Base-by-base conservation (phyloP, 169 alveolate genomes). In the Hepatocystis sp. region DNA sequence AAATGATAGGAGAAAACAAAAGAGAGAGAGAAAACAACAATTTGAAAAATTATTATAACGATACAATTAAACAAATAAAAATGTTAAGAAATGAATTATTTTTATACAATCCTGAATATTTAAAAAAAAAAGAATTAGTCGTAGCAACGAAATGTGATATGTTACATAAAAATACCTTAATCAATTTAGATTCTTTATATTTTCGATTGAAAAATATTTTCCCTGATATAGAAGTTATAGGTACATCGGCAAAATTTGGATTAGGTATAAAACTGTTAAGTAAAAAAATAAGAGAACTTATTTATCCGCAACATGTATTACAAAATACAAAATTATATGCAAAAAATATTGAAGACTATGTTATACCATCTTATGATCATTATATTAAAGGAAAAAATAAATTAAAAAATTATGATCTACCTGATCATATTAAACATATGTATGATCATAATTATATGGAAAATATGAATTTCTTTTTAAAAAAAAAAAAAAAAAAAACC, bases 61-160 rank as follows among this genome's bases (percentile, higher is more conserved):
- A 76, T 34, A 58, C 88, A 1, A 76, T 76, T n/a, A 76, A 76
- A 39, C 88, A 76, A 52, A 76, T 76, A 58, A 76, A 58, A 39
- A 76, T 76, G 88, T 30, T 76, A 8, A 19, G 88, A 44, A 76
- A 76, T 58, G 88, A 76, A 58, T 52, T 76, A n/a, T 76, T 76
- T 34, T 40, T 76, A 44, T 76, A 42, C 39, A 76, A 76, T 58
- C 88, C 78, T 1, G 88, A 76, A 1, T 76, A 76, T 15, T 58
- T 76, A 76, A 58, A 76, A 40, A 76, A 76, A 58, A 76, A 76
- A 44, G 88, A 76, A 42, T 63, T 76, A 58, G 88, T 93, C 8
- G 78, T 93, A 30, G 91, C 93, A 55, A 93, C 94, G n/a, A 93
- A 91, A 65, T 93, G 96, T 64, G 96, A 93, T 76, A 84, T 84